Evolutionary conservation across 768 basidiomycete species (phyloP).

Genomic region (Boletus tylopilopsis): DNA sequence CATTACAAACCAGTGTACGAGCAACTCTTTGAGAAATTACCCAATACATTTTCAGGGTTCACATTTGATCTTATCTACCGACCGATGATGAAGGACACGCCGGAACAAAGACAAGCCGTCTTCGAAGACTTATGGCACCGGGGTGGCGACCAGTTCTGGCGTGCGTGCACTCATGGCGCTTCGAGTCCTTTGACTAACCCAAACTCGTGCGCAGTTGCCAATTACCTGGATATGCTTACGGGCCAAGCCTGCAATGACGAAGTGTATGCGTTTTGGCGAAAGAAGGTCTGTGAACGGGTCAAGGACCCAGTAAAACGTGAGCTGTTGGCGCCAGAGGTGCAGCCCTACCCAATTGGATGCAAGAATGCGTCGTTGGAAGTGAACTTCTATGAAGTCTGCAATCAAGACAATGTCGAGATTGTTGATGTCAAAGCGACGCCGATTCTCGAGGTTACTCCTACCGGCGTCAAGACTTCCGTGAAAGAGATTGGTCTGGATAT

Average conservation of each 20-base stretch:
- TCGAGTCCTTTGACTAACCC: too few species aligned
- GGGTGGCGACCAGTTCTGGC: slow-evolving; percentile 1
- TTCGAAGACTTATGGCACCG: not conserved
- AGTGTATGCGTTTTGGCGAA: slow-evolving; percentile 12
- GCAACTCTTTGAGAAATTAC: not conserved
- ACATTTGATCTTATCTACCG: not conserved
- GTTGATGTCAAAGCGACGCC: slow-evolving; percentile 7
- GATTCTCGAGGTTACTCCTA: slow-evolving; percentile 5
- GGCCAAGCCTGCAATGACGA: not conserved
- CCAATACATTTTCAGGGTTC: not conserved
- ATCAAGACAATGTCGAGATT: slow-evolving; percentile 8
- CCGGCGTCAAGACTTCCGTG: slow-evolving; percentile 8
- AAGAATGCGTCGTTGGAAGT: not conserved
- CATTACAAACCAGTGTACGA: not conserved
- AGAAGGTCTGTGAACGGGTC: slow-evolving; percentile 1
- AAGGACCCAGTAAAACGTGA: not conserved
- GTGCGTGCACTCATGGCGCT: not conserved
- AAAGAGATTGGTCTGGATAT: slow-evolving; percentile 10
- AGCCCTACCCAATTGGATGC: not conserved
- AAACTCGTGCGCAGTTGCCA: not conserved
- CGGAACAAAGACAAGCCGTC: slow-evolving; percentile 4
- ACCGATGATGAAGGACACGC: not conserved
- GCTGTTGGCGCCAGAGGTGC: not conserved
- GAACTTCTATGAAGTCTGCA: not conserved
- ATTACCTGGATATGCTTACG: slow-evolving; percentile 1